Evolutionary conservation across 176 grass and related monocot species (phyloP).

Genomic region (Pontederia crassipes): DNA sequence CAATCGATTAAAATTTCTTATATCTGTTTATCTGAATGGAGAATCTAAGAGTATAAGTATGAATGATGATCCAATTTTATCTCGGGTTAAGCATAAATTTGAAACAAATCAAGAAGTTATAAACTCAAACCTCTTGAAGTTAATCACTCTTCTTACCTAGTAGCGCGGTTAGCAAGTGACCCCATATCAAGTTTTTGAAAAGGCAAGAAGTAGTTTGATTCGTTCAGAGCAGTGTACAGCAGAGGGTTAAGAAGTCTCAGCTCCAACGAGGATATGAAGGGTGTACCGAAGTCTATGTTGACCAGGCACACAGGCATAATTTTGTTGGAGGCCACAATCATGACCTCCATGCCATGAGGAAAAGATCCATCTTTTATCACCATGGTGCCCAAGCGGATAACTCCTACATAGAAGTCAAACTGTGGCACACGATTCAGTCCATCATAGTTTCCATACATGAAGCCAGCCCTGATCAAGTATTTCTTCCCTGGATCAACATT

Average conservation of each 20-base stretch:
- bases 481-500: conserved; percentile 30
- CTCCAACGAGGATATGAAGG: conserved; percentile 41
- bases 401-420: conserved; percentile 48
- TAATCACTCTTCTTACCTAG: background rate
- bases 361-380: background rate
- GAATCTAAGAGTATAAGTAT: too few relatives aligned
- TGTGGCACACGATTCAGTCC: conserved; percentile 22
- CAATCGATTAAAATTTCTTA: background rate
- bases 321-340: conserved; percentile 22
- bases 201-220: conserved; percentile 24
- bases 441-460: conserved; percentile 48
- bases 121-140: background rate
- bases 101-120: background rate
- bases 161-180: background rate
- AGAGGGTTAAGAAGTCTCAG: conserved; percentile 23
- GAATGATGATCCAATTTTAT: too few relatives aligned
- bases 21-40: conserved; percentile 4
- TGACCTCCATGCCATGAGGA: conserved; percentile 29
- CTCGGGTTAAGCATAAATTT: background rate
- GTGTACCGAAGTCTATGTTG: conserved; percentile 27
- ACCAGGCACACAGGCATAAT: conserved; percentile 48
- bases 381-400: conserved; percentile 29
- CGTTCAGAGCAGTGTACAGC: conserved; percentile 32
- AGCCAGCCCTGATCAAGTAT: conserved; percentile 37
- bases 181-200: conserved; percentile 10